Conservation (phyloP, 768 basidiomycete species). For the Glaciozyma martinii region DNA sequence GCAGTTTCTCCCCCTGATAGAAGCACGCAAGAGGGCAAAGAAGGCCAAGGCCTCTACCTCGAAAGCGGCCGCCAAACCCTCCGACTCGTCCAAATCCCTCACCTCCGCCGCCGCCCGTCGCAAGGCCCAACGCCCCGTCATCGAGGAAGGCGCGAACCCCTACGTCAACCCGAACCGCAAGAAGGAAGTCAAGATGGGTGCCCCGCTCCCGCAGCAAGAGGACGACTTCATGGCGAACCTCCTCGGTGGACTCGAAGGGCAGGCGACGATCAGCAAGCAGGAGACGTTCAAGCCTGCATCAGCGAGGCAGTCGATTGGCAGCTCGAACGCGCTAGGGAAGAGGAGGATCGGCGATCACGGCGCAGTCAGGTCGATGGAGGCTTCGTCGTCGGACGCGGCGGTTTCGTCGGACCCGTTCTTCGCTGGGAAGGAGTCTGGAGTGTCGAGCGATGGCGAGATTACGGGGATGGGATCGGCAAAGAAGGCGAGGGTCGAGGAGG, state of each 20-base stretch:
- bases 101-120: conserved; percentile 35
- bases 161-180: conserved; percentile 49
- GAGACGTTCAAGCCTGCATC: conserved; percentile 3
- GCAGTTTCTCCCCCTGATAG: background rate
- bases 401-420: conserved; percentile 41
- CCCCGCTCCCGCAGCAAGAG: conserved; percentile 57
- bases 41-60: conserved; percentile 47
- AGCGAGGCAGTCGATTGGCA: background rate
- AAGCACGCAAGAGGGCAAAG: conserved; percentile 40
- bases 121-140: conserved; percentile 37
- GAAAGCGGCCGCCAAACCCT: conserved; percentile 33
- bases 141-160: conserved; percentile 57
- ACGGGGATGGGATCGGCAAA: conserved; percentile 35
- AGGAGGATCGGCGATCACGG: background rate
- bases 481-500: conserved; percentile 19
- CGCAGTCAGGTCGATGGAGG: background rate
- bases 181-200: conserved; percentile 35
- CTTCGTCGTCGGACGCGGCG: background rate
- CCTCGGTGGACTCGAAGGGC: conserved; percentile 59
- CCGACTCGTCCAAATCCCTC: background rate
- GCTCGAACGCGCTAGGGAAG: background rate
- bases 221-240: conserved; percentile 79
- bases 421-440: conserved; percentile 35
- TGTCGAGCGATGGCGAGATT: conserved; percentile 53
- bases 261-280: conserved; percentile 15